These are phyloP conservation scores for Discostella stelligera DNA, from an alignment of 352 stramenopile genomes.

Conservation along the genomic window DNA sequence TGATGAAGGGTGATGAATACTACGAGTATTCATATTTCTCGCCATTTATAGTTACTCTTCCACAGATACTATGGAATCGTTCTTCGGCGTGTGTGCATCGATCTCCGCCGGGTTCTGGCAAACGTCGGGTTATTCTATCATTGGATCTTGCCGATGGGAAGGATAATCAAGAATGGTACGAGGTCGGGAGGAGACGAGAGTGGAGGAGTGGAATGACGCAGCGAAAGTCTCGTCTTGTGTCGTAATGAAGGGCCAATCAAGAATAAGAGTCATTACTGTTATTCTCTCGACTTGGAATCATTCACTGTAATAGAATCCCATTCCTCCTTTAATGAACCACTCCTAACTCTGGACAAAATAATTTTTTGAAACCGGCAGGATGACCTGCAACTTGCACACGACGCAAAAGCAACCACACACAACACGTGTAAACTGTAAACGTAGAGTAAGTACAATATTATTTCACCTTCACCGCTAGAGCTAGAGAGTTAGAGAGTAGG, in stretches of 20 bases:
- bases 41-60: not conserved
- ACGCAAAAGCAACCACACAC: too few relatives aligned
- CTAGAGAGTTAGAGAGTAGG: too few relatives aligned
- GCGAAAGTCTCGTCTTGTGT: constrained; percentile 54
- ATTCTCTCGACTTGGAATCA: too few relatives aligned
- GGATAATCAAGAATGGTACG: constrained; percentile 65
- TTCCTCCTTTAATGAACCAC: too few relatives aligned
- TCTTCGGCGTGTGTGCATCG: constrained; percentile 57
- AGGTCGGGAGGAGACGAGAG: constrained; percentile 39
- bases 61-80: constrained; percentile 32
- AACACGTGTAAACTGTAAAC: too few relatives aligned
- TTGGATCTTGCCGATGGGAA: constrained; percentile 57
- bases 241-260: constrained; percentile 11
- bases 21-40: constrained; percentile 11
- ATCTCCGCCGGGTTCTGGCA: constrained; percentile 44
- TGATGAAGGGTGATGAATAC: constrained; percentile 70
- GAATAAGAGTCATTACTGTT: too few relatives aligned
- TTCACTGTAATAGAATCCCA: too few relatives aligned
- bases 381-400: too few relatives aligned
- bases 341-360: too few relatives aligned
- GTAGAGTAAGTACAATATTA: too few relatives aligned
- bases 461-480: too few relatives aligned
- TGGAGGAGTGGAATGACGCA: constrained; percentile 71
- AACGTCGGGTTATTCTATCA: constrained; percentile 55
- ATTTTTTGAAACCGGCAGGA: too few relatives aligned